Conservation (phyloP, 495 filamentous ascomycete species). For the Filosporella fistucella region DNA sequence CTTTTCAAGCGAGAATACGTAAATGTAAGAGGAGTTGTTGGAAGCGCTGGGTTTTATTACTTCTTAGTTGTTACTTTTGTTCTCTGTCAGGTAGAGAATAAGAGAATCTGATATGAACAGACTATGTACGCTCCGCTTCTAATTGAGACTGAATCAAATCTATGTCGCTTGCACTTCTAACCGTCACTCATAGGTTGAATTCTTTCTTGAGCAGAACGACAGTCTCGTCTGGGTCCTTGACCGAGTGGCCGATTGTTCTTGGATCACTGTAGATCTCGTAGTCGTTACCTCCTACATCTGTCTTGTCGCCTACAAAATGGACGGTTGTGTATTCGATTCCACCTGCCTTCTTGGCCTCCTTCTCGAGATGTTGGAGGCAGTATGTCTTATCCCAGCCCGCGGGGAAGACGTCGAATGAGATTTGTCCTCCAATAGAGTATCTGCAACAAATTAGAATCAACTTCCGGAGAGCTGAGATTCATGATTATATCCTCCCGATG, state of each 20-base stretch:
- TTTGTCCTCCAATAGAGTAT: conserved; percentile 91
- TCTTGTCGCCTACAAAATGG: conserved; percentile 99
- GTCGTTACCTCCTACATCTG: conserved; percentile 83
- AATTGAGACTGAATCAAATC: too few relatives aligned
- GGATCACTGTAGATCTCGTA: conserved; percentile 85
- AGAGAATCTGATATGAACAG: background rate
- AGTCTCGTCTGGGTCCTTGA: conserved; percentile 78
- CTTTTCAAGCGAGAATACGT: background rate
- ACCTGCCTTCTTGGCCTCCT: conserved; percentile 63
- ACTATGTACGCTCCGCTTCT: too few relatives aligned
- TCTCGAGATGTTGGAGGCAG: conserved; percentile 81
- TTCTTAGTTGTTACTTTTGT: background rate
- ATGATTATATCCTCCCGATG: background rate
- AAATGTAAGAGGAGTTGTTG: background rate
- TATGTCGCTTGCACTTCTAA: too few relatives aligned
- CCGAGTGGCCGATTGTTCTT: conserved; percentile 78
- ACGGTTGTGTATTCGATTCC: conserved; percentile 78
- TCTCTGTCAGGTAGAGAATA: background rate
- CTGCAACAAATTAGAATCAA: conserved; percentile 34
- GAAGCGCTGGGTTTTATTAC: conserved; percentile 1
- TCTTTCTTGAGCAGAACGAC: conserved; percentile 68
- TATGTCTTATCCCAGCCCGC: conserved; percentile 99
- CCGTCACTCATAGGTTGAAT: conserved; percentile 64
- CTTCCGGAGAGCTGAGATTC: background rate
- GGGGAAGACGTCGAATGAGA: conserved; percentile 98